Conservation (phyloP, 2,329 filamentous ascomycete genomes). For the Parascedosporium putredinis region DNA sequence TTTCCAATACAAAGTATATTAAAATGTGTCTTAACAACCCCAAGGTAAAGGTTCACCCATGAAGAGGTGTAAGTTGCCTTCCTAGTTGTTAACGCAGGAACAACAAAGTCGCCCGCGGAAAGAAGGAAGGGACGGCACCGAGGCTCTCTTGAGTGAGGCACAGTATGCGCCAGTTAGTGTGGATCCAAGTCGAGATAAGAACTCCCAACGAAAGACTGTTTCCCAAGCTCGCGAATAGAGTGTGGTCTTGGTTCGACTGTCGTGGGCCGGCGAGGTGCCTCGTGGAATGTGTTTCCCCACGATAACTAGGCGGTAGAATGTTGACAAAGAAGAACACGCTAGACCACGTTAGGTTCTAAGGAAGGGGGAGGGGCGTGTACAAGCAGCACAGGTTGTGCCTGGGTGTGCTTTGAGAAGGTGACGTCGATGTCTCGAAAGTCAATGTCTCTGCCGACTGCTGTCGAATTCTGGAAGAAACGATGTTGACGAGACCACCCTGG, state of each 20-base stretch:
- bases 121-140: conserved; percentile 6
- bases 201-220: background rate
- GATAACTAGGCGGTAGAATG: background rate
- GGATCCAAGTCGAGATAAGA: conserved; percentile 1
- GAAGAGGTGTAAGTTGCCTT: conserved; percentile 1
- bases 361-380: background rate
- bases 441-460: too few relatives aligned
- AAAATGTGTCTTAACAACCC: background rate
- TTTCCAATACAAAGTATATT: conserved; percentile 1
- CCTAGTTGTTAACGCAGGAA: conserved; percentile 3
- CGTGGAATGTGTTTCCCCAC: background rate
- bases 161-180: background rate
- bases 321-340: background rate
- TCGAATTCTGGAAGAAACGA: too few relatives aligned
- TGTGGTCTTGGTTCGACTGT: background rate
- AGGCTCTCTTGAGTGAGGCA: conserved; percentile 2
- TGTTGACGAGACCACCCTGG: too few relatives aligned
- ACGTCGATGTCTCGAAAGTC: too few relatives aligned
- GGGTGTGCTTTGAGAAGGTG: too few relatives aligned
- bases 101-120: background rate
- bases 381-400: background rate
- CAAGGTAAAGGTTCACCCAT: background rate
- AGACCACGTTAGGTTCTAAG: background rate
- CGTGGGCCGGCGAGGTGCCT: background rate
- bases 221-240: background rate